Conservation (phyloP, 1,284 basidiomycete genomes). For the Tylopilus orsonianus region DNA sequence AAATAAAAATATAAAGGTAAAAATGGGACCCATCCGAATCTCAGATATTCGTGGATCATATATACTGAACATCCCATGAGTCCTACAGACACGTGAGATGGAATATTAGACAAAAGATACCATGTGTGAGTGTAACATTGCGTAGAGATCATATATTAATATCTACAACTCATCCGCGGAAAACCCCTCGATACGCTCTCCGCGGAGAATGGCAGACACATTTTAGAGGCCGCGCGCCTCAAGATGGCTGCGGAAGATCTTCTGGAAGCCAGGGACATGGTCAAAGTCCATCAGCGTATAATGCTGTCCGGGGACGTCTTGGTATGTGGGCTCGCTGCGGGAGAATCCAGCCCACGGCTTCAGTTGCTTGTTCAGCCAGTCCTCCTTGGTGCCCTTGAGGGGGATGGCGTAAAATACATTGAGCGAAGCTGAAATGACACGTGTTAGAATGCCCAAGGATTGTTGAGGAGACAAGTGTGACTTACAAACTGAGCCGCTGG, state of each 20-base stretch:
- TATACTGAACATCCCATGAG: no score
- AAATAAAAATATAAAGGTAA: no score
- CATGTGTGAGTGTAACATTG: no score
- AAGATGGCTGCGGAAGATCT: conserved; percentile 27
- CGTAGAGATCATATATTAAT: no score
- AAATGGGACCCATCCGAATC: no score
- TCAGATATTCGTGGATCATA: no score
- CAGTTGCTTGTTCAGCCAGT: conserved; percentile 37
- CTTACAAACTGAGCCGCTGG: conserved; percentile 27
- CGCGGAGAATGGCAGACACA: background rate
- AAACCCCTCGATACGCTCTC: background rate
- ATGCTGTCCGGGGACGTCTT: conserved; percentile 27
- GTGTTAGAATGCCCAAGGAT: background rate
- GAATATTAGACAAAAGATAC: no score
- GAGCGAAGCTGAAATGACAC: conserved; percentile 13
- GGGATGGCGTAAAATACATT: conserved; percentile 35
- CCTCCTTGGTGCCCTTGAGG: conserved; percentile 31
- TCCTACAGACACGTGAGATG: no score
- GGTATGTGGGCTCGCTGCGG: conserved; percentile 23
- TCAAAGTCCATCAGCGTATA: conserved; percentile 32
- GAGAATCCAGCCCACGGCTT: conserved; percentile 32
- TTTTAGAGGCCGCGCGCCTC: conserved; percentile 27
- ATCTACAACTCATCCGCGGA: no score
- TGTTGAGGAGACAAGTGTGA: background rate
- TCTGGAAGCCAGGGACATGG: conserved; percentile 31